phyloP scores from a whole-genome alignment of 352 stramenopile species.

The Elongisporangium senticosum region DNA sequence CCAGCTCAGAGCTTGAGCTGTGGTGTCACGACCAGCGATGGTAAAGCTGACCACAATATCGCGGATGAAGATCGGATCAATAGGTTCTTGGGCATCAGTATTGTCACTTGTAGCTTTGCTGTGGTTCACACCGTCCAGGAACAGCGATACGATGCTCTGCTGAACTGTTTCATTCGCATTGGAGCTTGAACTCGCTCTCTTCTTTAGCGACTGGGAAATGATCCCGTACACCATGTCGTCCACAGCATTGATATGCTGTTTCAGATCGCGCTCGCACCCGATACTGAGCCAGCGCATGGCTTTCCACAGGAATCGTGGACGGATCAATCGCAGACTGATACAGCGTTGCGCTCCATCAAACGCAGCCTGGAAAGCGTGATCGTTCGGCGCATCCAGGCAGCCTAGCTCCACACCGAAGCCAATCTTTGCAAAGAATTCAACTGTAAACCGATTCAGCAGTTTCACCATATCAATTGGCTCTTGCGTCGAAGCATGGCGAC shows the following conservation, averaged over 20 bases:
- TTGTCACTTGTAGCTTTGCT: constrained; percentile 19
- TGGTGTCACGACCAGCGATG: constrained; percentile 65
- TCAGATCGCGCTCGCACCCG: constrained; percentile 25
- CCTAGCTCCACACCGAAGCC: background rate
- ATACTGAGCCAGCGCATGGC: constrained; percentile 28
- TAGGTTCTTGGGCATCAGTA: constrained; percentile 15
- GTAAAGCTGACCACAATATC: constrained; percentile 64
- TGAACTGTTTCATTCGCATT: background rate
- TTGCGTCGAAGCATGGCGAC: background rate
- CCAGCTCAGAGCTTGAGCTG: constrained; percentile 45
- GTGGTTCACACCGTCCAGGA: constrained; percentile 22
- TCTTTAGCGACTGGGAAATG: constrained; percentile 20
- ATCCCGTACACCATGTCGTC: constrained; percentile 32
- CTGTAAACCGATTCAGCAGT: background rate
- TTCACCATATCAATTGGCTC: background rate
- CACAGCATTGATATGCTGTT: constrained; percentile 17
- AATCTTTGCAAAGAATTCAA: background rate
- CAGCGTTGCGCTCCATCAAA: constrained; percentile 32
- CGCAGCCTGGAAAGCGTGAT: constrained; percentile 19
- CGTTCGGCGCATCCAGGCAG: constrained; percentile 6
- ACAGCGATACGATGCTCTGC: constrained; percentile 36
- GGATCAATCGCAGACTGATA: constrained; percentile 27
- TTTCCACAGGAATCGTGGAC: constrained; percentile 37
- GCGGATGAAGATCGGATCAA: constrained; percentile 34
- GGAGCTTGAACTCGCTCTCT: background rate